Percentiles rank a stretch among this genome's conserved stretches.
phyloP scores from a whole-genome alignment of 1,139 yeast genomes.

The Protomyces macrosporus region DNA sequence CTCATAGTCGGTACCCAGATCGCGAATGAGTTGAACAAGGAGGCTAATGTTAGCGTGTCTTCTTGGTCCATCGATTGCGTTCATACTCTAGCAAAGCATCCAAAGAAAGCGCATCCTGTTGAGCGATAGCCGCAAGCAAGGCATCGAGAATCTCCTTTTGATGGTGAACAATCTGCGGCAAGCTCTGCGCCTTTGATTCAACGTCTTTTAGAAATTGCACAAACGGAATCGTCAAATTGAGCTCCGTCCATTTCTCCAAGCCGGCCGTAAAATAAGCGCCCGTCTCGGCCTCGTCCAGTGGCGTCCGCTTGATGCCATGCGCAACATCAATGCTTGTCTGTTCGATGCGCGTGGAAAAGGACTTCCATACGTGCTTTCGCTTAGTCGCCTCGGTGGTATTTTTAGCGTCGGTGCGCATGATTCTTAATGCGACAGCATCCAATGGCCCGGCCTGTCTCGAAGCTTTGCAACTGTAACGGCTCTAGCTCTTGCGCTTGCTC shows the following conservation, averaged over 20 bases:
- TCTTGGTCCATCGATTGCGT: not conserved
- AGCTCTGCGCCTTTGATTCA: conserved; percentile 55
- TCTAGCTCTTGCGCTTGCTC: too few species aligned
- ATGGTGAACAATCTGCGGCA: conserved; percentile 77
- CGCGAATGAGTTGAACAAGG: conserved; percentile 63
- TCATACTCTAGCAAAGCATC: conserved; percentile 69
- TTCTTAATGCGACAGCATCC: not conserved
- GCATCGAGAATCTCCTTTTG: conserved; percentile 56
- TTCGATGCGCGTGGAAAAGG: conserved; percentile 62
- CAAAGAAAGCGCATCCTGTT: conserved; percentile 62
- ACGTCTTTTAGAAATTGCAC: conserved; percentile 57
- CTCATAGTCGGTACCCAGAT: conserved; percentile 86
- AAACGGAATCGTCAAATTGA: conserved; percentile 71
- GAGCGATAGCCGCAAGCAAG: conserved; percentile 48
- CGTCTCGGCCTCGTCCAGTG: conserved; percentile 41
- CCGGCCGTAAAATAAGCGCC: conserved; percentile 71
- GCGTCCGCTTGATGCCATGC: conserved; percentile 57
- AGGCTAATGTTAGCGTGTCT: conserved; percentile 8
- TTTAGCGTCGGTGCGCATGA: conserved; percentile 11
- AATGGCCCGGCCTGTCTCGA: too few species aligned
- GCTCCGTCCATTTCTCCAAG: conserved; percentile 80
- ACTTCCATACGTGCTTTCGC: conserved; percentile 19
- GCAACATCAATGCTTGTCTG: conserved; percentile 80
- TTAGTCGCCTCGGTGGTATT: conserved; percentile 12
- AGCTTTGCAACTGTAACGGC: too few species aligned